Evolutionary conservation across 2,329 filamentous ascomycete species (phyloP).

Genomic region (Furcasterigmium furcatum): DNA sequence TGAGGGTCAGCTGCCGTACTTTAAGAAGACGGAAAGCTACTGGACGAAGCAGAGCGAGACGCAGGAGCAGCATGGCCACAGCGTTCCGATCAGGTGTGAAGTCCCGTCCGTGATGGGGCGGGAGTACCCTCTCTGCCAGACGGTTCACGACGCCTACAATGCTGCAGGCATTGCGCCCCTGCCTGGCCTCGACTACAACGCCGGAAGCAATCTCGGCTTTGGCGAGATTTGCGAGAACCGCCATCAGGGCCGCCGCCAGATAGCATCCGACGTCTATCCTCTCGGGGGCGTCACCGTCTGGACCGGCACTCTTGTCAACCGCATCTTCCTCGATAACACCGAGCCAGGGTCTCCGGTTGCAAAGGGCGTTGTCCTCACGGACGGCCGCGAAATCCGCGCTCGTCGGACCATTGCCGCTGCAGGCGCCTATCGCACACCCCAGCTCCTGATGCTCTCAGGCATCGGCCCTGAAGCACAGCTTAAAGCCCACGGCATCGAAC

Average conservation of each 20-base stretch:
- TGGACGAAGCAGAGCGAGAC: conserved; percentile 18
- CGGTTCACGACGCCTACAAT: conserved; percentile 31
- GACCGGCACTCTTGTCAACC: conserved; percentile 15
- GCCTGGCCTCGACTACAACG: conserved; percentile 19
- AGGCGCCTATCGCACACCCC: conserved; percentile 2
- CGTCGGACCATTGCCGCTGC: conserved; percentile 17
- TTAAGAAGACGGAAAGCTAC: conserved; percentile 32
- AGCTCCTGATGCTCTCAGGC: conserved; percentile 6
- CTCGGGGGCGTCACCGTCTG: conserved; percentile 19
- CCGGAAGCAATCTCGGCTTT: conserved; percentile 26
- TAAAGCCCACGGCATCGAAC: neutral
- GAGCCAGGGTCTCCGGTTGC: conserved; percentile 4
- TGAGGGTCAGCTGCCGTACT: conserved; percentile 40
- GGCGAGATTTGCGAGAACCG: conserved; percentile 21
- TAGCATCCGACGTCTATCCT: conserved; percentile 16
- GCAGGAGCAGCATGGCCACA: conserved; percentile 35
- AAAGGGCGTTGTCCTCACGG: conserved; percentile 19
- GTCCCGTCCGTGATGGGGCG: conserved; percentile 26
- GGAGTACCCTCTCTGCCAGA: conserved; percentile 31
- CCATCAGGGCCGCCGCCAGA: conserved; percentile 15
- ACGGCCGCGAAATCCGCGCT: conserved; percentile 21
- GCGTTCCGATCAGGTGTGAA: conserved; percentile 29
- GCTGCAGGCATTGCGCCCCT: conserved; percentile 30
- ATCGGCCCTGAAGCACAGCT: neutral
- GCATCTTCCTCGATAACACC: conserved; percentile 8